Evolutionary conservation across 2,329 filamentous ascomycete genomes (phyloP), one percentile per base, ranked within the genome.

Genomic region (Colletotrichum coccodes): DNA sequence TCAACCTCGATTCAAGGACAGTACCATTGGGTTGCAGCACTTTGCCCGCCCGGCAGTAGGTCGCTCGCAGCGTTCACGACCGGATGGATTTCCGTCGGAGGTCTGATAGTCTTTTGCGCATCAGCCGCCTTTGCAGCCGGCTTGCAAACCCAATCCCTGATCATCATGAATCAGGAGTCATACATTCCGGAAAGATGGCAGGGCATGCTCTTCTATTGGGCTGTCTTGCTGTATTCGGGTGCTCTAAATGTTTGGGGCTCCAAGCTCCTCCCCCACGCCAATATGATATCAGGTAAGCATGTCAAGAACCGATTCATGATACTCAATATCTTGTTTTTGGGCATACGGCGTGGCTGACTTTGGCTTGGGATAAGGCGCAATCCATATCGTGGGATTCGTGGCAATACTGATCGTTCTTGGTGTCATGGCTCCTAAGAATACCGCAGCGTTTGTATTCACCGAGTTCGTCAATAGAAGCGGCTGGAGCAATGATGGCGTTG

Each of bases 171-270:
- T 54, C 68, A 81, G 7, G 76, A 79, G 0, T 73, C 72, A 1
- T 86, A 86, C 59, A 50, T 76, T 0, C 81, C 82, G 0, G 46
- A 76, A n/a, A 68, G 80, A 38, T 85, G 81, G 80, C 80, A 82
- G 23, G 83, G 82, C 0, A 81, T 84, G 77, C 68, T 86, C 0
- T 80, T 86, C 32, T 84, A 85, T 71, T 85, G 83, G 82, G 76
- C 79, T 3, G 71, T 84, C 0, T 67, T 84, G 5, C 21, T 76
- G 0, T 84, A 83, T 53, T 76, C 78, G 0, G 70, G 78, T 4
- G 72, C 73, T 0, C 59, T 83, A 12, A 85, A 85, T 16, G 80
- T 85, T 6, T 84, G 77, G 76, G 83, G 80, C 0, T 75, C 76
- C 0, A 78, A 71, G 26, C 57, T 79, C 1, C 71, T 84, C 3